phyloP scores from a whole-genome alignment of 345 rosid genomes.

The Eucalyptus globulus region DNA sequence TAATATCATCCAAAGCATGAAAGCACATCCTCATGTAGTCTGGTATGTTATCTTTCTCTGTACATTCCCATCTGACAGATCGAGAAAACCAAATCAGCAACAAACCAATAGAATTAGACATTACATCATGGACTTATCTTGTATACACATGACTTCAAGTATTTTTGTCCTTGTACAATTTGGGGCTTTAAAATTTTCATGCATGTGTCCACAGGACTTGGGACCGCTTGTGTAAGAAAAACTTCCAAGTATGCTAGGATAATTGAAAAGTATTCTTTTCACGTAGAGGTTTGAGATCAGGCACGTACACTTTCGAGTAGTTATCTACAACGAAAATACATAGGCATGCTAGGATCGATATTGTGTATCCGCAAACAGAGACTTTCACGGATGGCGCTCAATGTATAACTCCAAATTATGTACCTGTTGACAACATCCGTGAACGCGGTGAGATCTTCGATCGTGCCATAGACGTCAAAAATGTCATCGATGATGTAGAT shows the following conservation, averaged over 20 bases:
- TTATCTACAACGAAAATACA: too few relatives aligned
- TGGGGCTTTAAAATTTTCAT: not conserved
- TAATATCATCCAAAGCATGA: conserved; percentile 3
- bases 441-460: not conserved
- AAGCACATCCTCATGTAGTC: conserved; percentile 16
- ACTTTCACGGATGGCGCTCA: not conserved
- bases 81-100: not conserved
- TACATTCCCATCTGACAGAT: conserved; percentile 12
- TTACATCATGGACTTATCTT: not conserved
- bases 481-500: not conserved
- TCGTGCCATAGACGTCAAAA: not conserved
- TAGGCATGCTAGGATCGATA: too few relatives aligned
- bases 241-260: not conserved
- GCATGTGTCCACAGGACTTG: not conserved
- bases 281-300: not conserved
- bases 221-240: not conserved
- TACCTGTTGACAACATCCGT: not conserved
- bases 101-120: not conserved
- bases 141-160: not conserved
- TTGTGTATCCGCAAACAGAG: not conserved
- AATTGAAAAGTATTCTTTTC: not conserved
- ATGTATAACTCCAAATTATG: not conserved
- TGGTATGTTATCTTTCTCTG: conserved; percentile 3
- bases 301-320: not conserved
- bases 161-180: not conserved